Percentiles rank a stretch among this genome's conserved stretches.
Conservation (phyloP, 1,284 basidiomycete genomes). For the Abortiporus biennis region DNA sequence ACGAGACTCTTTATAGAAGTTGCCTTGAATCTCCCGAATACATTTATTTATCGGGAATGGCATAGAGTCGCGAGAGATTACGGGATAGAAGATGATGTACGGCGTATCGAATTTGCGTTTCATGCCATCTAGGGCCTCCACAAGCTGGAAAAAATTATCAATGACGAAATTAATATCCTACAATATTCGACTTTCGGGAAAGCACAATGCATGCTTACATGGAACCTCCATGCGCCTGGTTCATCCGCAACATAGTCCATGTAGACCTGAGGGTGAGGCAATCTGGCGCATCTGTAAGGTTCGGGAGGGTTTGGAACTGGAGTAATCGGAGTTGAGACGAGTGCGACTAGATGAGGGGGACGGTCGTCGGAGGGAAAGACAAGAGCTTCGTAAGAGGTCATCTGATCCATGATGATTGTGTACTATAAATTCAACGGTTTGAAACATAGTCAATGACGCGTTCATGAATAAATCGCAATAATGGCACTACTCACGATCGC, state of each 20-base stretch:
- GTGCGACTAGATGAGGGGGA: slow-evolving; percentile 57
- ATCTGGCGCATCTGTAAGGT: slow-evolving; percentile 36
- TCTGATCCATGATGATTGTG: slow-evolving; percentile 47
- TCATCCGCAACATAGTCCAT: slow-evolving; percentile 80
- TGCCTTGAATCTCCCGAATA: slow-evolving; percentile 66
- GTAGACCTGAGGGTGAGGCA: slow-evolving; percentile 76
- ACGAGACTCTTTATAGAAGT: slow-evolving; percentile 45
- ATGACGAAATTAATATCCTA: background rate
- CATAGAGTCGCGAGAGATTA: slow-evolving; percentile 68
- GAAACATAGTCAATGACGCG: no score
- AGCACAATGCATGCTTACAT: slow-evolving; percentile 36
- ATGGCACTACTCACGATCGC: no score
- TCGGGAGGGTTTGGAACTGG: slow-evolving; percentile 24
- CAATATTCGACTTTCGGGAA: slow-evolving; percentile 8
- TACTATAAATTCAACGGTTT: no score
- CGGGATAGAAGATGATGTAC: slow-evolving; percentile 74
- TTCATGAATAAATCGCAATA: no score
- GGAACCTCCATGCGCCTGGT: slow-evolving; percentile 65
- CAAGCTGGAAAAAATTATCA: slow-evolving; percentile 35
- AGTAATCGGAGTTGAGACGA: slow-evolving; percentile 64
- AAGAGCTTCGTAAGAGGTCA: slow-evolving; percentile 51
- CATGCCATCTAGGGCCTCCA: slow-evolving; percentile 74
- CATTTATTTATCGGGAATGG: slow-evolving; percentile 72
- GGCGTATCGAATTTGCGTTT: slow-evolving; percentile 67
- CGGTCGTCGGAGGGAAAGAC: slow-evolving; percentile 39